Conservation (phyloP, 495 filamentous ascomycete genomes). For the Pseudoneurospora amorphoporcata region DNA sequence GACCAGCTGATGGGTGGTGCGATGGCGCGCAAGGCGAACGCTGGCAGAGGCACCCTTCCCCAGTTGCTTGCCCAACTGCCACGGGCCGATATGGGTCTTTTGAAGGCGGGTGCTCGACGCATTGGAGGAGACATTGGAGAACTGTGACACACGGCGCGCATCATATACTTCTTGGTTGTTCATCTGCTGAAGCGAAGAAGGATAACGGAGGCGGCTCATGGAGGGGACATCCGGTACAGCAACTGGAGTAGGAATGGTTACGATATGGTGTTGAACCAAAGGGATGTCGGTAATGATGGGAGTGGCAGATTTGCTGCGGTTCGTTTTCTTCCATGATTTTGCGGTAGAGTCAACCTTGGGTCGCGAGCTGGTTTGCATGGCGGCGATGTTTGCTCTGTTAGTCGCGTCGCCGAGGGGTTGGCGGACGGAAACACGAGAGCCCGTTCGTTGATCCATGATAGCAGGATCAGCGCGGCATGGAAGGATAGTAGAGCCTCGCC, state of each 20-base stretch:
- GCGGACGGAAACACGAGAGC: conserved; percentile 21
- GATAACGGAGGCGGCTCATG: neutral
- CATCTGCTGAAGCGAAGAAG: conserved; percentile 11
- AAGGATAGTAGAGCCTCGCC: neutral
- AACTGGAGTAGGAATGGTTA: neutral
- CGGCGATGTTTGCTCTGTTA: conserved; percentile 30
- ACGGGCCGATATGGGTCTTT: conserved; percentile 78
- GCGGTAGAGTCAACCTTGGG: neutral
- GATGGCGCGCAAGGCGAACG: conserved; percentile 74
- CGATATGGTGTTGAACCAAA: neutral
- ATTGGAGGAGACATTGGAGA: conserved; percentile 56
- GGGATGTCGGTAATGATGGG: neutral
- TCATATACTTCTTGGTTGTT: conserved; percentile 34
- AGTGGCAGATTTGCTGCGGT: conserved; percentile 8
- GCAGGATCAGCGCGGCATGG: neutral
- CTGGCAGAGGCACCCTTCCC: conserved; percentile 77
- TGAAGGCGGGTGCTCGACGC: conserved; percentile 37
- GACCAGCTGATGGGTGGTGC: conserved; percentile 59
- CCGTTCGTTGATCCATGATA: conserved; percentile 27
- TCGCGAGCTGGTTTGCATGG: conserved; percentile 5
- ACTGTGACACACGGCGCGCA: conserved; percentile 59
- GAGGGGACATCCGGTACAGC: neutral
- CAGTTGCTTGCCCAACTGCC: conserved; percentile 78
- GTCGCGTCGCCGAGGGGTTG: conserved; percentile 40
- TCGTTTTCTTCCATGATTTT: neutral